Evolutionary conservation across 2,329 filamentous ascomycete genomes (phyloP).

Genomic region (Paecilomyces niveus): DNA sequence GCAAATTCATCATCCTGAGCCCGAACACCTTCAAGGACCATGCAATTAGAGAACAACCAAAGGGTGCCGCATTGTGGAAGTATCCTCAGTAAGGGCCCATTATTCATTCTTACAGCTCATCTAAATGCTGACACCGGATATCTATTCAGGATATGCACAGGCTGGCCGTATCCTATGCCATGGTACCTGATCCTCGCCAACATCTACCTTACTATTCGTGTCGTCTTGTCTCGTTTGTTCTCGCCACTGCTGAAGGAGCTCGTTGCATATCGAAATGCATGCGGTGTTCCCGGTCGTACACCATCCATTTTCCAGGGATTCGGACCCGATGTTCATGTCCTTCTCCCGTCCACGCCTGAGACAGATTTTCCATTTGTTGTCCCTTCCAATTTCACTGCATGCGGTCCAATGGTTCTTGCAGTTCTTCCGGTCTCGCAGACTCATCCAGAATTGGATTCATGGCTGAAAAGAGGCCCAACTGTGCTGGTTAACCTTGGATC

Average conservation of each 20-base stretch:
- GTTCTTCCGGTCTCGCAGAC: conserved; percentile 21
- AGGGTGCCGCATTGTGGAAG: conserved; percentile 22
- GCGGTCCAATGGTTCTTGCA: conserved; percentile 38
- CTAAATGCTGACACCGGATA: not conserved
- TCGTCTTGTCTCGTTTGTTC: conserved; percentile 12
- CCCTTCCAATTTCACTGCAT: conserved; percentile 14
- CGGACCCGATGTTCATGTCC: conserved; percentile 2
- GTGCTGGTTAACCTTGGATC: conserved; percentile 42
- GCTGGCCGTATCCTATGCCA: conserved; percentile 37
- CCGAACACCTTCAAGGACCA: conserved; percentile 41
- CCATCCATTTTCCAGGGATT: conserved; percentile 4
- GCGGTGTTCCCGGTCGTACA: conserved; percentile 13
- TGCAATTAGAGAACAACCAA: conserved; percentile 17
- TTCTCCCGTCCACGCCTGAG: conserved; percentile 15
- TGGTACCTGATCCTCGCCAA: conserved; percentile 34
- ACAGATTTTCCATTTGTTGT: conserved; percentile 30
- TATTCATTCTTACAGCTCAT: not conserved
- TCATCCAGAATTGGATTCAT: conserved; percentile 31
- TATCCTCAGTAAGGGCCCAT: conserved; percentile 10
- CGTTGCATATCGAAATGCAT: conserved; percentile 14
- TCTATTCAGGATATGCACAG: conserved; percentile 30
- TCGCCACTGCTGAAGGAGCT: conserved; percentile 14
- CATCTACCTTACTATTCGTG: conserved; percentile 26
- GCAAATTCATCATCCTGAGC: conserved; percentile 30
- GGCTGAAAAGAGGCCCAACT: conserved; percentile 34